A percentile compares a stretch with the other conserved stretches of the same genome.
Evolutionary conservation across 2,329 filamentous ascomycete species (phyloP).

Genomic region (Trichoderma aggressivum): DNA sequence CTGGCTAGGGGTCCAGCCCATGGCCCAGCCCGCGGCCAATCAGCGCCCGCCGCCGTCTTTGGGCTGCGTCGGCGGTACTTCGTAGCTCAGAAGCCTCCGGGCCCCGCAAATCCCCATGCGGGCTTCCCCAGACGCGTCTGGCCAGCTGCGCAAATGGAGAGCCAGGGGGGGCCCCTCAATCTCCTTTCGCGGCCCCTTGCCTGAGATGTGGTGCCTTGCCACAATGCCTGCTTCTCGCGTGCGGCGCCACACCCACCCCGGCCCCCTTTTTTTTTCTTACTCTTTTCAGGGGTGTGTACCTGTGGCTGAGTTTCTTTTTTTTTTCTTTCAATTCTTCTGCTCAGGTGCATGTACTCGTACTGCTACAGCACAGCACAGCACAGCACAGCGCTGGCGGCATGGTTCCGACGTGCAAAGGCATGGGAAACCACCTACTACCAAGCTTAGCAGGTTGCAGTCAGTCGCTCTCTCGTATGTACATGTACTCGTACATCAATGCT

Average conservation of each 20-base stretch:
- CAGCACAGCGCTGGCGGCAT: background rate
- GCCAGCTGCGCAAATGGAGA: background rate
- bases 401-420: background rate
- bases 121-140: conserved; percentile 31
- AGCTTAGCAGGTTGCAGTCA: background rate
- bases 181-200: conserved; percentile 4
- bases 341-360: no score
- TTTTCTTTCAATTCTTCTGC: background rate
- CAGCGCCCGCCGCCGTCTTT: background rate
- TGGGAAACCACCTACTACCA: no score
- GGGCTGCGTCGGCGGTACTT: conserved; percentile 31
- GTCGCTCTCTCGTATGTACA: background rate
- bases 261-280: background rate
- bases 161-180: conserved; percentile 4
- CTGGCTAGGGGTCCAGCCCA: conserved; percentile 7
- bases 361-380: no score
- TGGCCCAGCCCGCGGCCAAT: background rate
- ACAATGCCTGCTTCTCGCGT: conserved; percentile 15
- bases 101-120: conserved; percentile 22
- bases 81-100: conserved; percentile 27
- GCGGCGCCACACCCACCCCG: conserved; percentile 11
- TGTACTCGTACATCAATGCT: background rate
- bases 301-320: background rate
- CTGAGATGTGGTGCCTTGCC: background rate
- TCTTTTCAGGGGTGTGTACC: background rate